Evolutionary conservation across 2,329 filamentous ascomycete genomes (phyloP), one percentile per base, ranked within the genome.

Genomic region (Xylariaceae sp.): DNA sequence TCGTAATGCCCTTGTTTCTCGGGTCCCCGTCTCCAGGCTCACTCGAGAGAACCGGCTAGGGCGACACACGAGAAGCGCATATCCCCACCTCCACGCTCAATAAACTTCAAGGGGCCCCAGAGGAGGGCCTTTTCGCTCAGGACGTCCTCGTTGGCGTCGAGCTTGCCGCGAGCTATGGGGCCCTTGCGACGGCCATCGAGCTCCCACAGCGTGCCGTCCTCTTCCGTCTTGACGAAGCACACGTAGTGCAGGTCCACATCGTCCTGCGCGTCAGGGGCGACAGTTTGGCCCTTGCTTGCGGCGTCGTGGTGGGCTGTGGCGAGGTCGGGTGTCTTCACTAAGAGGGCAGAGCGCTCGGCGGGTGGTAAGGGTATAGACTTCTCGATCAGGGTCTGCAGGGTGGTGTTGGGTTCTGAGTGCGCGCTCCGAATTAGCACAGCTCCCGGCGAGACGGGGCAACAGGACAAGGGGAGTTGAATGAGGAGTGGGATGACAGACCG

Each of bases 211-310:
- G 68, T 80, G 50, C 86, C 86, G 68, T 88, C 84, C 47, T 72
- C 47, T 4, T 61, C 73, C 31, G 77, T 77, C 75, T 92, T 94
- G 47, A 94, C 88, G 71, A 97, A 99, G 66, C 90, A 94, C 43
- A 97, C 93, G 69, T 96, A 97, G 75, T 99, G 94, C 62, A 97
- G 77, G 66, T 97, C 93, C n/a, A 96, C 79, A 60, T 87, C 82
- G 63, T 89, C 88, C n/a, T 84, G 80, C 9, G 90, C 90, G 48
- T 81, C 74, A 0, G 94, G 93, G 1, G 92, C 89, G 12, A 77
- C 66, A 1, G 91, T 96, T 67, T 93, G 90, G 16, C 93, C 93
- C 54, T 80, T 75, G 7, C 79, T 79, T 5, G 93, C 94, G 13
- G 90, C 91, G 54, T 82, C 81, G 43, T 83, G 82, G 72, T 97